phyloP scores from a whole-genome alignment of 2,329 filamentous ascomycete genomes.

The Ophiostoma sp. region DNA sequence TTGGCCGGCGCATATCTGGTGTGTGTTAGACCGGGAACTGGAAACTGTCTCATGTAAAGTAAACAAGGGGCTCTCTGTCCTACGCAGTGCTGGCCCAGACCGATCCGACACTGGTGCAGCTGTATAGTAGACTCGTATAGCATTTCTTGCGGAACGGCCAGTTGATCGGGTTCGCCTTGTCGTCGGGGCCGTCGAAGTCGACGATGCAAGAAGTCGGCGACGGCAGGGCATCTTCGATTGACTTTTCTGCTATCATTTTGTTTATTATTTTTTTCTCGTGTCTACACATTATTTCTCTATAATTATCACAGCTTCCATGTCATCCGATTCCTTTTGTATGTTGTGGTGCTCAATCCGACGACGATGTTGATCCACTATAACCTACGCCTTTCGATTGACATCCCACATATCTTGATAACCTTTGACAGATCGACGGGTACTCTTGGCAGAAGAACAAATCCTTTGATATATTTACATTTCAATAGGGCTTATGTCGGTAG shows the following conservation, averaged over 20 bases:
- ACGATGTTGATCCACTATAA: conserved; percentile 7
- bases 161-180: conserved; percentile 17
- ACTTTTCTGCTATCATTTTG: neutral
- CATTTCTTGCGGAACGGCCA: conserved; percentile 16
- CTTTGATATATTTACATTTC: neutral
- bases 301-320: neutral
- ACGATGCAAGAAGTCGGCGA: conserved; percentile 1
- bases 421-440: neutral
- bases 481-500: neutral
- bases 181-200: conserved; percentile 11
- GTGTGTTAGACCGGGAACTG: neutral
- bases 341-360: neutral
- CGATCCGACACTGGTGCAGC: conserved; percentile 17
- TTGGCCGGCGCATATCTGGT: conserved; percentile 17
- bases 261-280: neutral
- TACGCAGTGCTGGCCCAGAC: conserved; percentile 22
- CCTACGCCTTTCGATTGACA: neutral
- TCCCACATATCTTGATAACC: neutral
- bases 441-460: neutral
- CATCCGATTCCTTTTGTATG: conserved; percentile 1
- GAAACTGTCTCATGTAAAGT: neutral
- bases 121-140: conserved; percentile 21
- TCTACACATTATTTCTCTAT: neutral
- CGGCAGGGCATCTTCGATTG: neutral
- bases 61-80: neutral